A percentile compares a stretch with the other conserved stretches of the same genome.
Evolutionary conservation across 2,329 filamentous ascomycete species (phyloP).

Genomic region (Fusarium goolgardi): DNA sequence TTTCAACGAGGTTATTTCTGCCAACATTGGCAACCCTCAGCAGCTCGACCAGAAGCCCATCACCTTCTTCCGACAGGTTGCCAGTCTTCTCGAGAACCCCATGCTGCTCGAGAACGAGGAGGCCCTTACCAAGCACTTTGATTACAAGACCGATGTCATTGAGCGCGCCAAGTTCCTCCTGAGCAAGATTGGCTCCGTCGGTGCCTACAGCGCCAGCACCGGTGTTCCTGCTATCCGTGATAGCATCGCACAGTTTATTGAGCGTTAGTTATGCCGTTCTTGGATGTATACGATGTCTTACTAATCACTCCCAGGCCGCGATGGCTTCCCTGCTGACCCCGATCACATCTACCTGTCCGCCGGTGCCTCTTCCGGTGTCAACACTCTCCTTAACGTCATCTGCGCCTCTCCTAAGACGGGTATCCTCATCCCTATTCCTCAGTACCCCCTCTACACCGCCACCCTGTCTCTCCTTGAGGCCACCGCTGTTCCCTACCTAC

Average conservation of each 20-base stretch:
- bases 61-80: conserved; percentile 97
- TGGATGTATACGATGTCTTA: background rate
- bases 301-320: conserved; percentile 67
- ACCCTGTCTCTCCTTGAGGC: conserved; percentile 88
- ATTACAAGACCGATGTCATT: conserved; percentile 91
- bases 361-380: conserved; percentile 93
- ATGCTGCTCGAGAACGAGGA: conserved; percentile 83
- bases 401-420: conserved; percentile 81
- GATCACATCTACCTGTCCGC: conserved; percentile 89
- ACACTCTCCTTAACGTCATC: conserved; percentile 90
- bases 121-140: conserved; percentile 78
- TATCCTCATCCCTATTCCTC: conserved; percentile 93
- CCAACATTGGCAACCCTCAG: conserved; percentile 99
- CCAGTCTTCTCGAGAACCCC: conserved; percentile 93
- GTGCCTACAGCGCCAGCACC: conserved; percentile 95
- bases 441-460: conserved; percentile 98
- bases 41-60: conserved; percentile 99
- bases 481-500: conserved; percentile 89
- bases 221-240: conserved; percentile 88
- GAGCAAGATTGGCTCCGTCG: conserved; percentile 87
- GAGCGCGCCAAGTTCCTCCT: conserved; percentile 84
- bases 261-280: conserved; percentile 66
- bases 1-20: conserved; percentile 91
- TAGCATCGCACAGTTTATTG: conserved; percentile 92
- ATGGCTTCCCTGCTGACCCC: conserved; percentile 86